Base-by-base conservation (phyloP, 2,329 filamentous ascomycete species). In the Teratosphaeria pseudoeucalypti region DNA sequence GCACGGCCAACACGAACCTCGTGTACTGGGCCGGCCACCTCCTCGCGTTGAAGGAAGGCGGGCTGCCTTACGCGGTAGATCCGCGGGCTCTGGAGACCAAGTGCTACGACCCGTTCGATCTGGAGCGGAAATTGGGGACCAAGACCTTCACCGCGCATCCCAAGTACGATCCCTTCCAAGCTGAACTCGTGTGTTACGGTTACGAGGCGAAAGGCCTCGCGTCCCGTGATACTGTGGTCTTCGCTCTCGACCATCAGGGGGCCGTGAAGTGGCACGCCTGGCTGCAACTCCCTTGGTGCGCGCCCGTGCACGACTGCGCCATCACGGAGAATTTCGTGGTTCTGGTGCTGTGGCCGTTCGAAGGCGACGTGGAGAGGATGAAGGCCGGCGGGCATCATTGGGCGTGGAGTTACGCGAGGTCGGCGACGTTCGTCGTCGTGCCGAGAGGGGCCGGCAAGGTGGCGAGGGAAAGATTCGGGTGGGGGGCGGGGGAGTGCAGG, bases 1-100 rank as follows among this genome's bases (percentile, higher is more conserved):
- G 81, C 0, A 81, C 81, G 0, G 77, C 79, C 2, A 85, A 85
- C 63, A 85, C 82, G 1, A 85, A 85, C 59, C 72, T 85, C n/a
- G 73, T 81, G 1, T 82, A 80, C 65, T 85, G 81, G 78, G 73
- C 80, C 7, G 81, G 81, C 0, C 76, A 80, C 54, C 65, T 85
- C 59, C 72, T 84, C 4, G 81, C 81, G 0, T 75, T 73, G 57
- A 85, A 85, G 64, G 77, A 82, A 62, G 69, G 72, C 34, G 73
- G 70, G 0, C 67, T 72, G 6, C 73, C 73, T 0, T 77, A 76
- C 34, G 72, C 71, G 1, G 69, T 76, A 61, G 70, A 77, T 59
- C 75, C 76, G 0, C 64, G 70, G 11, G 76, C 75, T 0, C 66
- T 78, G 0, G 73, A 76, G 29, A 77, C 75, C 0, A 68, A 71